These are phyloP conservation scores for Fusarium aywerte DNA, from an alignment of 2,329 filamentous ascomycete genomes.

Conservation along the genomic window DNA sequence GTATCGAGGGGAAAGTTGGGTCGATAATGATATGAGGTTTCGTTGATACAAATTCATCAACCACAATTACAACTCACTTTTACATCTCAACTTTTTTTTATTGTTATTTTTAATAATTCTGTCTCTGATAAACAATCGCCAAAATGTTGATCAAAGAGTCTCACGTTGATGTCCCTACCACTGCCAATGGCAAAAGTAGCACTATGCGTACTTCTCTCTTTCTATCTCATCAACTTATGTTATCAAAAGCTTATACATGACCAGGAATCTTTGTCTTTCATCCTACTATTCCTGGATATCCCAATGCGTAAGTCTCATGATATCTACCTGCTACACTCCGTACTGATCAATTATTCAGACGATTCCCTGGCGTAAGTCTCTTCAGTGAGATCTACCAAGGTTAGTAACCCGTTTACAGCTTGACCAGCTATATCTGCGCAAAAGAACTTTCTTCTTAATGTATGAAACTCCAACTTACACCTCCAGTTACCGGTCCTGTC, in stretches of 20 bases:
- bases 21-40: conserved; percentile 30
- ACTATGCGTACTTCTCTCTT: conserved; percentile 59
- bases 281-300: conserved; percentile 84
- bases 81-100: not conserved
- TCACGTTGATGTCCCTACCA: conserved; percentile 61
- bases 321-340: no score
- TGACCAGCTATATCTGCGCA: not conserved
- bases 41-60: conserved; percentile 1
- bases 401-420: conserved; percentile 57
- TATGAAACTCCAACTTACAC: not conserved
- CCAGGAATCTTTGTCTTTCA: conserved; percentile 90
- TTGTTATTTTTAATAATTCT: not conserved
- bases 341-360: conserved; percentile 51
- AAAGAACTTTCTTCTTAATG: not conserved
- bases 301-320: conserved; percentile 72
- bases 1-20: conserved; percentile 26
- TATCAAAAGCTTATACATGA: conserved; percentile 30
- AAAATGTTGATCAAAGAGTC: conserved; percentile 66
- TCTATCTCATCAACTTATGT: conserved; percentile 17
- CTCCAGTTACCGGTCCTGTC: conserved; percentile 85
- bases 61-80: not conserved
- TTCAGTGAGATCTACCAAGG: conserved; percentile 98
- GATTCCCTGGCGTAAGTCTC: conserved; percentile 85
- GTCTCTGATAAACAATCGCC: not conserved
- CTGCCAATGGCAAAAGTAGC: conserved; percentile 64